phyloP scores from a whole-genome alignment of 148 eudicot species.

The Bassia scoparia region DNA sequence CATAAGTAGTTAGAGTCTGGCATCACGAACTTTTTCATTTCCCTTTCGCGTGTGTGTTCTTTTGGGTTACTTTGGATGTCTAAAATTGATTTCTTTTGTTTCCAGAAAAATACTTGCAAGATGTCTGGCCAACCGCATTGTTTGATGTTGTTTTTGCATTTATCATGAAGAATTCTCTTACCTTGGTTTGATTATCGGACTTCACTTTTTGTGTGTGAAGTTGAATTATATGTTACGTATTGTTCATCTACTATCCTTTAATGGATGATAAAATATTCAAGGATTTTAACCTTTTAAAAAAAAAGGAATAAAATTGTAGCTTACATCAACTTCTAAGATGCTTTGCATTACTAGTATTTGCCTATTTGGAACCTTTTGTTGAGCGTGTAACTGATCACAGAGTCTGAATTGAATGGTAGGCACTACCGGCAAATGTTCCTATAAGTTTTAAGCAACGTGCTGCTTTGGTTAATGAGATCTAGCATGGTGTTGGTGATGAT shows the following conservation, averaged over 20 bases:
- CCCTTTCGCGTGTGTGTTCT: background rate
- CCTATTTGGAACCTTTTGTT: background rate
- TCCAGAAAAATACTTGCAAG: constrained; percentile 73
- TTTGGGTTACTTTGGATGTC: constrained; percentile 14
- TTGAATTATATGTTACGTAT: background rate
- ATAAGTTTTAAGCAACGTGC: constrained; percentile 94
- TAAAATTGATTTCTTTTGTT: background rate
- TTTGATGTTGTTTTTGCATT: background rate
- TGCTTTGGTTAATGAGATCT: constrained; percentile 87
- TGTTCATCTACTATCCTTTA: background rate
- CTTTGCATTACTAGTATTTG: background rate
- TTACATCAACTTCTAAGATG: background rate
- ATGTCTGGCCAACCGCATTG: constrained; percentile 52
- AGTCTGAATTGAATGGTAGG: constrained; percentile 32
- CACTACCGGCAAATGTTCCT: constrained; percentile 68
- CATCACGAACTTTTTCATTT: background rate
- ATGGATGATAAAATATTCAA: background rate
- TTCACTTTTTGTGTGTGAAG: background rate
- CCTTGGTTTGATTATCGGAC: background rate
- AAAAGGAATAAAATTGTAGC: background rate
- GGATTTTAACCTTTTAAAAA: background rate
- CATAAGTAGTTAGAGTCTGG: background rate
- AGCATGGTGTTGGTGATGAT: constrained; percentile 80
- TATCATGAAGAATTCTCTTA: background rate
- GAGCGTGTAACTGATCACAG: background rate